Conservation (phyloP, 176 grass and related monocot species). For the Aegilops umbellulata region DNA sequence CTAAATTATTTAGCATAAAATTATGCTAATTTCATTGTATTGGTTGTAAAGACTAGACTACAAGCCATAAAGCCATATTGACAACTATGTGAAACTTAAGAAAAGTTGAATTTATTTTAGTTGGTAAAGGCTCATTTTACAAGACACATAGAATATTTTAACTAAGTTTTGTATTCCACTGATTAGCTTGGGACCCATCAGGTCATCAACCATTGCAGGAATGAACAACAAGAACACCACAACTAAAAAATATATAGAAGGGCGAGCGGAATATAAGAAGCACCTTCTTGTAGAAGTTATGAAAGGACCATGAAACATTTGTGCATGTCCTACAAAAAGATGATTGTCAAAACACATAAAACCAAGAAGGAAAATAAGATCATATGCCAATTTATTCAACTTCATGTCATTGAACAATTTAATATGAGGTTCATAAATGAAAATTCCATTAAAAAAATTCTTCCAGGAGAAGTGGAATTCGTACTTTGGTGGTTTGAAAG, state of each 20-base stretch:
- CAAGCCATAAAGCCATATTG: background rate
- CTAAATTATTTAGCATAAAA: background rate
- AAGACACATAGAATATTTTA: background rate
- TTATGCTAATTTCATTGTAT: background rate
- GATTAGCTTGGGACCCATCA: background rate
- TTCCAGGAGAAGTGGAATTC: slow-evolving; percentile 16
- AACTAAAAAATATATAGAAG: slow-evolving; percentile 6
- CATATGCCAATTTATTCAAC: background rate
- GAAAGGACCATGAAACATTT: slow-evolving; percentile 94
- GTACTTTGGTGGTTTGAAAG: slow-evolving; percentile 96
- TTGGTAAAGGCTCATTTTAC: background rate
- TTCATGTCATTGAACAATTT: background rate
- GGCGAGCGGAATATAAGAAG: background rate
- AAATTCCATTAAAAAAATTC: background rate
- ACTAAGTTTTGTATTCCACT: background rate
- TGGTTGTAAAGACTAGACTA: background rate
- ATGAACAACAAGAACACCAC: background rate
- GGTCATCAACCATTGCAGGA: background rate
- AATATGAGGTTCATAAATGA: background rate
- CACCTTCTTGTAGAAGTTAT: slow-evolving; percentile 93
- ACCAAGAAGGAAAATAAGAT: background rate
- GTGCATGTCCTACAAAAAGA: slow-evolving; percentile 80
- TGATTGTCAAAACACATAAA: background rate
- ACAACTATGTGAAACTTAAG: slow-evolving; percentile 1
- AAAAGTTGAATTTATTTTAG: background rate